Evolutionary conservation across 306 rosid genomes (phyloP).

Genomic region (Vigna angularis): DNA sequence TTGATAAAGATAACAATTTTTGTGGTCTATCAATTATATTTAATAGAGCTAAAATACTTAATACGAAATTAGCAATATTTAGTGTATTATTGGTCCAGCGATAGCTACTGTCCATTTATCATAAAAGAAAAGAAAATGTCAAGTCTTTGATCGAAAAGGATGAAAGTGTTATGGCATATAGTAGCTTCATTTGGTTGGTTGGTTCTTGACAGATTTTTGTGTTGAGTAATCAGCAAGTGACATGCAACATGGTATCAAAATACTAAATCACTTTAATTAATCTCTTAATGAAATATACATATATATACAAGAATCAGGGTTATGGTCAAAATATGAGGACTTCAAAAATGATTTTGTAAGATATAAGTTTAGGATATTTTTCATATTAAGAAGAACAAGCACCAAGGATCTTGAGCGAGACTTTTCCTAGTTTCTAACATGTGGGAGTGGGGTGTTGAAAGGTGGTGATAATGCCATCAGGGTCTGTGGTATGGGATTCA

Average conservation of each 20-base stretch:
- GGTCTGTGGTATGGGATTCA: no score
- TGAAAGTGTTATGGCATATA: neutral
- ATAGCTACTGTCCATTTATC: constrained; percentile 30
- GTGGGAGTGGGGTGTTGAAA: no score
- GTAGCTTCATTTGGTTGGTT: constrained; percentile 3
- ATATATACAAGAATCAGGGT: no score
- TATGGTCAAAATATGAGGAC: no score
- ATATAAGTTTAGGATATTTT: no score
- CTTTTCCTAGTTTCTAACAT: no score
- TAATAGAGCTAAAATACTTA: neutral
- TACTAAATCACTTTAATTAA: constrained; percentile 11
- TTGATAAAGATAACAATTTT: neutral
- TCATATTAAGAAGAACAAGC: no score
- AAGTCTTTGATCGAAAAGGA: neutral
- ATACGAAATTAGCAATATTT: neutral
- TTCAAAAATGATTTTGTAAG: no score
- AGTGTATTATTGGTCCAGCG: constrained; percentile 37
- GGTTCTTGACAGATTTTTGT: constrained; percentile 15
- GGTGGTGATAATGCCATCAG: no score
- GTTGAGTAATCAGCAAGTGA: neutral
- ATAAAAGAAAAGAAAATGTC: neutral
- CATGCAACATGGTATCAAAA: neutral
- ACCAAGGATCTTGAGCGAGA: no score
- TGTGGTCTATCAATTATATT: neutral
- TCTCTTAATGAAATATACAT: neutral